Conservation (phyloP, 371 early-diverging fungal genomes). For the Rhizopus sp. region DNA sequence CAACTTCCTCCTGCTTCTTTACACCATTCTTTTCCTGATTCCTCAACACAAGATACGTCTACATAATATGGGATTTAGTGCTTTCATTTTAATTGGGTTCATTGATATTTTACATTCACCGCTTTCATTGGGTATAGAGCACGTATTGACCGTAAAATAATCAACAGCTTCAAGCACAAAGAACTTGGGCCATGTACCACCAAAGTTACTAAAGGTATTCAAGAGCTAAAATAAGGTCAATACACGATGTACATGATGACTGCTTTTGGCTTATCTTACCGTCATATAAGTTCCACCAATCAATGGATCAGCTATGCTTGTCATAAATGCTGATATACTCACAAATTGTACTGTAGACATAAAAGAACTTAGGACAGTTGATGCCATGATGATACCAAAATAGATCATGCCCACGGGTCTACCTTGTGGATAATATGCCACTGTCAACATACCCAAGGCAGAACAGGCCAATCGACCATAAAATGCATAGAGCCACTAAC, state of each 20-base stretch:
- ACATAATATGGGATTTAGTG: neutral
- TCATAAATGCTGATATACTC: constrained; percentile 92
- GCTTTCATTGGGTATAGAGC: constrained; percentile 42
- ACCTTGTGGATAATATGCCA: constrained; percentile 75
- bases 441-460: constrained; percentile 82
- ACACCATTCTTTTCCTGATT: constrained; percentile 66
- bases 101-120: constrained; percentile 37
- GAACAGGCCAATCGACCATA: constrained; percentile 83
- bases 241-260: neutral
- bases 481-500: constrained; percentile 90
- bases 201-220: constrained; percentile 95
- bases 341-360: constrained; percentile 95
- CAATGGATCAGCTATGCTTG: constrained; percentile 92
- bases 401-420: constrained; percentile 69
- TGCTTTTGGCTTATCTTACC: constrained; percentile 37
- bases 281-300: constrained; percentile 99
- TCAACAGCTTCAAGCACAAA: constrained; percentile 96
- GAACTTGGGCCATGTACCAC: constrained; percentile 96
- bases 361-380: constrained; percentile 85
- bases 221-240: constrained; percentile 60
- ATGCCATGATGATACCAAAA: constrained; percentile 79
- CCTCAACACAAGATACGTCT: constrained; percentile 60
- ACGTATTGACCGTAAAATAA: constrained; percentile 76
- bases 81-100: neutral
- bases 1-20: constrained; percentile 72